Percentiles rank a stretch among this genome's conserved stretches.
These are phyloP conservation scores for Drechslera avenae DNA, from an alignment of 2,329 filamentous ascomycete genomes.

Conservation along the genomic window DNA sequence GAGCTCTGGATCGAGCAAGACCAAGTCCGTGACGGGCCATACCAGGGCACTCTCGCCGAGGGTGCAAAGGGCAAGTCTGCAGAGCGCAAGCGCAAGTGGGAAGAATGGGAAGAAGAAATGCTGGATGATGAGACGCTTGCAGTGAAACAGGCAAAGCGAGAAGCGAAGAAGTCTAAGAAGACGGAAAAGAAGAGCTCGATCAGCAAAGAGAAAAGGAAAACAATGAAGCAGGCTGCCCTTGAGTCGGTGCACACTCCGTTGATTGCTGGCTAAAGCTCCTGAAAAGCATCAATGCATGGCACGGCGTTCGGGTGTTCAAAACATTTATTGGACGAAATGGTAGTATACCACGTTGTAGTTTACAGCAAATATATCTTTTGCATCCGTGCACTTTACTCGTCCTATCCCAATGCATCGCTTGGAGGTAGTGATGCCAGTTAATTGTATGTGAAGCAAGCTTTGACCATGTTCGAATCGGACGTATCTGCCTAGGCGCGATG, in stretches of 20 bases:
- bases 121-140: slow-evolving; percentile 43
- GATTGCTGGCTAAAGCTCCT: slow-evolving; percentile 24
- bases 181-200: slow-evolving; percentile 38
- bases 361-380: not conserved
- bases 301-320: slow-evolving; percentile 30
- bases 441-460: not conserved
- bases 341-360: slow-evolving; percentile 19
- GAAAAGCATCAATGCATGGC: slow-evolving; percentile 8
- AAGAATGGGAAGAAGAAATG: slow-evolving; percentile 47
- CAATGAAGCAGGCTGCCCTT: slow-evolving; percentile 56
- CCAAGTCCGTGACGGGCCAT: slow-evolving; percentile 67
- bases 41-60: slow-evolving; percentile 36
- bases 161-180: slow-evolving; percentile 58
- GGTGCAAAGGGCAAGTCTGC: slow-evolving; percentile 29
- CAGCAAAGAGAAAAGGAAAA: slow-evolving; percentile 56
- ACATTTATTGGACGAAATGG: slow-evolving; percentile 19
- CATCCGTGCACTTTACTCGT: not conserved
- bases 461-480: slow-evolving; percentile 17
- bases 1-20: slow-evolving; percentile 86
- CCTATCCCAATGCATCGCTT: not conserved
- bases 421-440: not conserved
- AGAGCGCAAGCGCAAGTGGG: slow-evolving; percentile 47
- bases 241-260: slow-evolving; percentile 49
- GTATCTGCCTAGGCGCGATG: slow-evolving; percentile 18
- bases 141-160: slow-evolving; percentile 44